Percentiles rank a stretch among this genome's conserved stretches.
phyloP scores from a whole-genome alignment of 306 rosid genomes.

The Lathyrus sativus region DNA sequence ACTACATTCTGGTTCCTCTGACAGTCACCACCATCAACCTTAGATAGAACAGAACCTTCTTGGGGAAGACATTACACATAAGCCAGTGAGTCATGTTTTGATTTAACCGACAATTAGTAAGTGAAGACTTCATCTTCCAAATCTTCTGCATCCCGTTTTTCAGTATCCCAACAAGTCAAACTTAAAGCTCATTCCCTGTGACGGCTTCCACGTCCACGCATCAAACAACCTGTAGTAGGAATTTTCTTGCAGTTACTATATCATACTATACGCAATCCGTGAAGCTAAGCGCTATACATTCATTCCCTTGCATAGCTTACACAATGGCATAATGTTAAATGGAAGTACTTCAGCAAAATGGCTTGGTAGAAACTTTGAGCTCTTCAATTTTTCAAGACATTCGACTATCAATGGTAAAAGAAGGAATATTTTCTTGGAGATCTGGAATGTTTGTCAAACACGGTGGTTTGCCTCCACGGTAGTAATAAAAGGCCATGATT shows the following conservation, averaged over 20 bases:
- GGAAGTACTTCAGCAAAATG: constrained; percentile 6
- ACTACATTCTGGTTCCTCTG: too few relatives aligned
- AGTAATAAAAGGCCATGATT: constrained; percentile 86
- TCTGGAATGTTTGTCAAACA: constrained; percentile 51
- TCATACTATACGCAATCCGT: constrained; percentile 20
- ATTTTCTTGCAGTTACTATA: constrained; percentile 8
- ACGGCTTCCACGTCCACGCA: constrained; percentile 9
- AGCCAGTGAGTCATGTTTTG: too few relatives aligned
- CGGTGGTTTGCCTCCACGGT: constrained; percentile 77
- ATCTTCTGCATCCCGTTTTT: constrained; percentile 9
- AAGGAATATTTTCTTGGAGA: constrained; percentile 65
- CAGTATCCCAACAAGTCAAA: background rate
- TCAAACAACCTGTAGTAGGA: background rate
- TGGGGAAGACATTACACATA: background rate
- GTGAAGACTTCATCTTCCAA: constrained; percentile 23
- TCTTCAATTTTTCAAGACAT: constrained; percentile 37
- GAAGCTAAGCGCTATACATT: constrained; percentile 35
- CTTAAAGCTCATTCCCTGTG: background rate
- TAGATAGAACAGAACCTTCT: too few relatives aligned
- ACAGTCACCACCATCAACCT: too few relatives aligned
- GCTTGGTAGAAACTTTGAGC: constrained; percentile 22
- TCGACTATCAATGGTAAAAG: constrained; percentile 43
- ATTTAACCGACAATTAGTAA: too few relatives aligned
- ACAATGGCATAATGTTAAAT: background rate
- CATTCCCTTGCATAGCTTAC: constrained; percentile 19